Evolutionary conservation across 2,329 filamentous ascomycete species (phyloP).

Genomic region (Acephala macrosclerotiorum): DNA sequence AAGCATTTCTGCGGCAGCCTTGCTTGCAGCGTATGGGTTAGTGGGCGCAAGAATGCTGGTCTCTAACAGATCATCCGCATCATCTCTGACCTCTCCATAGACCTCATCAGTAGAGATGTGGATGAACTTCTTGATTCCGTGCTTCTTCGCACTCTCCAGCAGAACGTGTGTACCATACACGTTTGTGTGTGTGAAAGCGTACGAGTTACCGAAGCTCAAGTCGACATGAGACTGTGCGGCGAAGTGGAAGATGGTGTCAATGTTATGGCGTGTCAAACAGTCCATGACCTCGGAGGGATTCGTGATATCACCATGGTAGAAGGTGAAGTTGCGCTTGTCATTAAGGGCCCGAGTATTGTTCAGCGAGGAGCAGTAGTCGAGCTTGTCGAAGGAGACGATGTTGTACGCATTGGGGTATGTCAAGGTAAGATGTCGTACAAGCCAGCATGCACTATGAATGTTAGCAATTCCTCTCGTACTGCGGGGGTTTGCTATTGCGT

Average conservation of each 20-base stretch:
- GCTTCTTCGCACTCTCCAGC: conserved; percentile 77
- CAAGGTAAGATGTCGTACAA: conserved; percentile 78
- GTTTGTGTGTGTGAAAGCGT: conserved; percentile 82
- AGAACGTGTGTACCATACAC: conserved; percentile 86
- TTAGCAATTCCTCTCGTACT: conserved; percentile 31
- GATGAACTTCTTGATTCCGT: conserved; percentile 76
- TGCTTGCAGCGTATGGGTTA: conserved; percentile 83
- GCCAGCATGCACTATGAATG: conserved; percentile 75
- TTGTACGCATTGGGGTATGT: conserved; percentile 80
- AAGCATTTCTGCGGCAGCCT: conserved; percentile 84
- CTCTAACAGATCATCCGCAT: conserved; percentile 75
- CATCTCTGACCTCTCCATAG: conserved; percentile 79
- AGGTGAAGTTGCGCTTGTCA: conserved; percentile 74
- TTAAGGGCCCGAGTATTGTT: conserved; percentile 79
- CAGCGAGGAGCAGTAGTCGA: conserved; percentile 82
- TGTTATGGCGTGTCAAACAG: conserved; percentile 73
- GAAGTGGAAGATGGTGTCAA: conserved; percentile 85
- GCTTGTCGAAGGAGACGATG: conserved; percentile 83
- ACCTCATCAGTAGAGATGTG: conserved; percentile 88
- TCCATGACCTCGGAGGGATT: conserved; percentile 73
- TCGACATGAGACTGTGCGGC: conserved; percentile 88
- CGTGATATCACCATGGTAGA: conserved; percentile 82
- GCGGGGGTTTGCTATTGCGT: conserved; percentile 46
- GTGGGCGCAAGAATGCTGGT: conserved; percentile 79
- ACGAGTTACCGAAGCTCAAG: conserved; percentile 82